A percentile compares a stretch with the other conserved stretches of the same genome.
phyloP scores from a whole-genome alignment of 257 asterid genomes.

The Lavandula angustifolia region DNA sequence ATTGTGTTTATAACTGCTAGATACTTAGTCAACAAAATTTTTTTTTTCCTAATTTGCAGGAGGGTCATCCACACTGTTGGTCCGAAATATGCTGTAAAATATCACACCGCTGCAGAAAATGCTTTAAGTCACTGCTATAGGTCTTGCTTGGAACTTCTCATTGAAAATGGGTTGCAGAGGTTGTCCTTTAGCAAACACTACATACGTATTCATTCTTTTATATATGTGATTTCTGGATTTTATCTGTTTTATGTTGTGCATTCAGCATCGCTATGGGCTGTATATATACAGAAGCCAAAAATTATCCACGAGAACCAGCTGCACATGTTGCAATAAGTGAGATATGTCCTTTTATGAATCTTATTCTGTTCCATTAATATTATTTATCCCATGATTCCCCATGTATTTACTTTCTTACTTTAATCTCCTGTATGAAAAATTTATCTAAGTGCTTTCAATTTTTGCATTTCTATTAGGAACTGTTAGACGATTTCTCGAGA shows the following conservation, averaged over 20 bases:
- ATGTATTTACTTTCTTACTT: slow-evolving; percentile 1
- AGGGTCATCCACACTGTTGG: slow-evolving; percentile 97
- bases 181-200: slow-evolving; percentile 35
- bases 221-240: slow-evolving; percentile 24
- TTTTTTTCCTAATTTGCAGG: slow-evolving; percentile 51
- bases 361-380: slow-evolving; percentile 4
- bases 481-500: slow-evolving; percentile 90
- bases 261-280: slow-evolving; percentile 94
- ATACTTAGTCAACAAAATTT: slow-evolving; percentile 17
- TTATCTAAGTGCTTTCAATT: slow-evolving; percentile 17
- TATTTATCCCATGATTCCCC: slow-evolving; percentile 8
- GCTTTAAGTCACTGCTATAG: slow-evolving; percentile 98
- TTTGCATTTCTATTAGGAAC: slow-evolving; percentile 54
- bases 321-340: slow-evolving; percentile 96
- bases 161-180: slow-evolving; percentile 69
- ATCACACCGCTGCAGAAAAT: slow-evolving; percentile 97
- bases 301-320: slow-evolving; percentile 98
- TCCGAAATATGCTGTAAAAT: slow-evolving; percentile 93
- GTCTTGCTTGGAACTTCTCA: slow-evolving; percentile 60
- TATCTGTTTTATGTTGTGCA: slow-evolving; percentile 27
- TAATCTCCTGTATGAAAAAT: slow-evolving; percentile 9
- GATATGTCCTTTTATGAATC: slow-evolving; percentile 26
- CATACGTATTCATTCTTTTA: slow-evolving; percentile 20
- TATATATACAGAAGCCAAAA: slow-evolving; percentile 88
- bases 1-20: not conserved